Evolutionary conservation across 257 asterid genomes (phyloP), one percentile per base, ranked within the genome.

Genomic region (Primulina tabacum): DNA sequence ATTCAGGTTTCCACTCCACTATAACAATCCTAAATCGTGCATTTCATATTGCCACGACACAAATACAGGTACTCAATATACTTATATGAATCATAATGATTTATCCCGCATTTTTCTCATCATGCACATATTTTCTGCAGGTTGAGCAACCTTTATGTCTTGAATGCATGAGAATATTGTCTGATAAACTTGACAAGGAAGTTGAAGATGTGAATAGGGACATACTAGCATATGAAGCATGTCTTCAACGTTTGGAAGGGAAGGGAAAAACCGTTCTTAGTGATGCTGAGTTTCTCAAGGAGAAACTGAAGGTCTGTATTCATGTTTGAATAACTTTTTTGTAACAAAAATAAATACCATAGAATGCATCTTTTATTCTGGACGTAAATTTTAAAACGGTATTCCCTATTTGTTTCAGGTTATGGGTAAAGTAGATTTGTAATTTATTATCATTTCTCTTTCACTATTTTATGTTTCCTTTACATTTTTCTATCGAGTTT

Each of bases 121-220:
- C 30, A 4, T 47, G 29, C 61, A 10, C 35, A 38, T 68, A 11
- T 60, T 40, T 37, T 68, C 33, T 79, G 73, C 86, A 94, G 97
- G 93, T 94, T 73, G 99, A 94, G 73, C 97, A 91, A 72, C 99
- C 99, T 57, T 63, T 94, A 40, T 94, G 99, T 77, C 92, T 94
- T 64, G 97, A 94, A 82, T 94, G 99, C 89, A 94, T 94, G 99
- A 76, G 93, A 12, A 81, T 94, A 59, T 76, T 94, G 78, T 90
- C 97, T 37, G 97, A 88, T 85, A 94, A 94, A 77, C 96, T 94
- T 76, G 99, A 94, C 71, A 94, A 89, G 84, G 97, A 94, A 88
- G 94, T 91, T 71, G 97, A 94, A 81, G 96, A 94, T 82, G 97
- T 88, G 78, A 80, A 82, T 73, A 78, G 82, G 78, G 99, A 94